phyloP scores from a whole-genome alignment of 2,329 filamentous ascomycete species.

The Microdochium trichocladiopsis region DNA sequence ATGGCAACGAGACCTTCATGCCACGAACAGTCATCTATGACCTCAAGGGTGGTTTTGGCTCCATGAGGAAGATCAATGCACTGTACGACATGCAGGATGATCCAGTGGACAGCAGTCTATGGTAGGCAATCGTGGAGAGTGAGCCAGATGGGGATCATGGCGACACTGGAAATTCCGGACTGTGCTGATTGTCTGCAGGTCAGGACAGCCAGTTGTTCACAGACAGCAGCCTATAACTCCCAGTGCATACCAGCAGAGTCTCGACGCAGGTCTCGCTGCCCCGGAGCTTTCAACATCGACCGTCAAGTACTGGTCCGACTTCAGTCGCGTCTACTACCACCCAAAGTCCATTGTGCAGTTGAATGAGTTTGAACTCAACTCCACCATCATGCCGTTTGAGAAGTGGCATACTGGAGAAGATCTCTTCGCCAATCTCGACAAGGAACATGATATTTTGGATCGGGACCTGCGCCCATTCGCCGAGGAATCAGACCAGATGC shows the following conservation, averaged over 20 bases:
- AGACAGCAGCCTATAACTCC: constrained; percentile 59
- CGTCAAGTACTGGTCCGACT: constrained; percentile 97
- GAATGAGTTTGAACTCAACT: constrained; percentile 79
- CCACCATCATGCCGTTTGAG: constrained; percentile 74
- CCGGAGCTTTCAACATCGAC: constrained; percentile 58
- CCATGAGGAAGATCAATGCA: constrained; percentile 78
- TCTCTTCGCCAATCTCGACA: constrained; percentile 65
- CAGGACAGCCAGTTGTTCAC: constrained; percentile 62
- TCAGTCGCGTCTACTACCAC: constrained; percentile 86
- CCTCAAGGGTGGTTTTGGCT: constrained; percentile 87
- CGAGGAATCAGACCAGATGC: constrained; percentile 89
- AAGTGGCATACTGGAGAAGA: constrained; percentile 68
- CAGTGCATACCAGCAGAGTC: constrained; percentile 70
- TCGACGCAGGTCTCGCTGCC: constrained; percentile 63
- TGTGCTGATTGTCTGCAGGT: neutral
- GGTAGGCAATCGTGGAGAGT: constrained; percentile 19
- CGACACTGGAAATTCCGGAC: neutral
- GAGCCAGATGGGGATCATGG: neutral
- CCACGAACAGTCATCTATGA: constrained; percentile 92
- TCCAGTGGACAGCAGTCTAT: constrained; percentile 25
- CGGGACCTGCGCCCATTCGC: constrained; percentile 82
- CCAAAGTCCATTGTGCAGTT: constrained; percentile 82
- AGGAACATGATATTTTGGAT: constrained; percentile 80
- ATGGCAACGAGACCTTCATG: constrained; percentile 86
- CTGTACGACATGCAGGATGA: constrained; percentile 60